Conservation (phyloP, 352 stramenopile species). For the Peronospora tabacina region DNA sequence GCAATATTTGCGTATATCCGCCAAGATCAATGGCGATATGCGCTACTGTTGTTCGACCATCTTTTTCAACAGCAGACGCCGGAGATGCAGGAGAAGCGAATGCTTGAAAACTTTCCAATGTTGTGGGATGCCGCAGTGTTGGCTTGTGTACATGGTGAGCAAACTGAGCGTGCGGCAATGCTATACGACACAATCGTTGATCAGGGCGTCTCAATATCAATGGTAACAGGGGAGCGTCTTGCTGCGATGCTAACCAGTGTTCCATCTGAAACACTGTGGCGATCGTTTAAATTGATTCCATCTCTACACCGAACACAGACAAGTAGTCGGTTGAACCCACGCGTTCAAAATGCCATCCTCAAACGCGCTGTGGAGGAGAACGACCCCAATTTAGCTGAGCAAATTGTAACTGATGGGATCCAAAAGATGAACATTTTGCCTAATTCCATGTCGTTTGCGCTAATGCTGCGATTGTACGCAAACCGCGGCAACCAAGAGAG, state of each 20-base stretch:
- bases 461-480: slow-evolving; percentile 62
- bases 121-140: slow-evolving; percentile 60
- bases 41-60: slow-evolving; percentile 70
- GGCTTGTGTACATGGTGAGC: slow-evolving; percentile 40
- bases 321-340: slow-evolving; percentile 16
- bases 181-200: slow-evolving; percentile 44
- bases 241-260: slow-evolving; percentile 36
- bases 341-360: slow-evolving; percentile 58
- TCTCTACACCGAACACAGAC: slow-evolving; percentile 38
- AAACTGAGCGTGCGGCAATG: slow-evolving; percentile 35
- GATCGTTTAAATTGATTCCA: slow-evolving; percentile 38
- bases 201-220: slow-evolving; percentile 34
- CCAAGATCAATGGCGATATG: slow-evolving; percentile 55
- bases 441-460: slow-evolving; percentile 68
- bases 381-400: slow-evolving; percentile 42
- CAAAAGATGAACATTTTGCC: slow-evolving; percentile 33
- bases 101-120: slow-evolving; percentile 44
- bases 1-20: slow-evolving; percentile 62
- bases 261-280: slow-evolving; percentile 47
- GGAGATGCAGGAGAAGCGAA: slow-evolving; percentile 31
- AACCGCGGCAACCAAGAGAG: slow-evolving; percentile 34
- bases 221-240: slow-evolving; percentile 41
- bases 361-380: slow-evolving; percentile 49
- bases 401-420: slow-evolving; percentile 38
- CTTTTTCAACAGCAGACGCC: slow-evolving; percentile 39